These are phyloP conservation scores for Volutella citrinella DNA, from an alignment of 2,329 filamentous ascomycete species.

Conservation along the genomic window DNA sequence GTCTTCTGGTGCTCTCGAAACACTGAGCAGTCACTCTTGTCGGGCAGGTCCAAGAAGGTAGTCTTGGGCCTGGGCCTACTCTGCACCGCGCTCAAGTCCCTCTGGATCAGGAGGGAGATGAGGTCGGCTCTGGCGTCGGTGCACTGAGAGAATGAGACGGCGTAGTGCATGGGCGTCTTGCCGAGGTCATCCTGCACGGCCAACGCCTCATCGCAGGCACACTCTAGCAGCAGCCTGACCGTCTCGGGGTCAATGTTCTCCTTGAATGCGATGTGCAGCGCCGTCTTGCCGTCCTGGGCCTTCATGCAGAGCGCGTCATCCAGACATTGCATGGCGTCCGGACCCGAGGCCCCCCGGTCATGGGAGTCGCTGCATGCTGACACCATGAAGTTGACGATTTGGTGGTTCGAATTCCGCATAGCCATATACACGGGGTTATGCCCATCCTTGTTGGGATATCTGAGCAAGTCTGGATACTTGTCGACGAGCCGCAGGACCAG, in stretches of 20 bases:
- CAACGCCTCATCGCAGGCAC: constrained; percentile 1
- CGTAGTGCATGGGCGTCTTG: constrained; percentile 1
- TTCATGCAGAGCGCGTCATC: neutral
- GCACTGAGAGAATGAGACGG: neutral
- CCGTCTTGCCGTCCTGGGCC: neutral
- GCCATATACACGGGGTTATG: constrained; percentile 2
- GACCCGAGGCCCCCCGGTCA: too few species aligned
- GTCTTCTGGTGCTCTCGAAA: constrained; percentile 1
- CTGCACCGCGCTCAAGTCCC: neutral
- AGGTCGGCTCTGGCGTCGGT: neutral
- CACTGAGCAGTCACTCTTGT: constrained; percentile 1
- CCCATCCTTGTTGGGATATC: neutral
- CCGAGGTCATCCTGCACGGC: neutral
- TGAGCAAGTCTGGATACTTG: neutral
- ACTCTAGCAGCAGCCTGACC: neutral
- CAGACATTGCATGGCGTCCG: too few species aligned
- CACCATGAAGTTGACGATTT: constrained; percentile 1
- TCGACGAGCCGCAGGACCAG: neutral
- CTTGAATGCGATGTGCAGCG: neutral
- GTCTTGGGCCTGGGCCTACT: neutral
- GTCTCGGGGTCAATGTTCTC: neutral
- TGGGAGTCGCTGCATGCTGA: too few species aligned
- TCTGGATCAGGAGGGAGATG: constrained; percentile 1
- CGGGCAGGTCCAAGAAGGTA: neutral
- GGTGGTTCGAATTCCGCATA: neutral